These are phyloP conservation scores for Stentor roeselii DNA, from an alignment of 73 alveolate genomes.

Conservation along the genomic window DNA sequence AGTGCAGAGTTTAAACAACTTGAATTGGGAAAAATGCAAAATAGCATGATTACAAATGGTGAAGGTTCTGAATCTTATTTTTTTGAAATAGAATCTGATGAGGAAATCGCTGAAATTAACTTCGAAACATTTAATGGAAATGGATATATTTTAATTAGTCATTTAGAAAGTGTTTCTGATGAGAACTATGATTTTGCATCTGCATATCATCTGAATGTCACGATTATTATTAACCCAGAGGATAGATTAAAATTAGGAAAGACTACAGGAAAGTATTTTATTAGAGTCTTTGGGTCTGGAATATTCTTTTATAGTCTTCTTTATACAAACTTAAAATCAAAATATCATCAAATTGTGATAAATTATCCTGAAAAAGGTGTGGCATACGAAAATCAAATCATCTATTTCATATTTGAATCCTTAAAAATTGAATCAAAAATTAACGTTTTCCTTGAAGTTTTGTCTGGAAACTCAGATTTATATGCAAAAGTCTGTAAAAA, in stretches of 20 bases:
- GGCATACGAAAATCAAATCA: not conserved
- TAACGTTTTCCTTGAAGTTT: not conserved
- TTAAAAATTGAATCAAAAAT: not conserved
- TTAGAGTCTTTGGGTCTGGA: slow-evolving; percentile 11
- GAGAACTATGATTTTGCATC: not conserved
- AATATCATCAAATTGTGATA: not conserved
- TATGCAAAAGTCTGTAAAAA: slow-evolving; percentile 5
- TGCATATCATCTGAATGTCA: not conserved
- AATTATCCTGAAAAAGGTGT: not conserved
- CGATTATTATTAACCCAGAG: not conserved
- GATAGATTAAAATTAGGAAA: not conserved
- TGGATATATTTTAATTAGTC: slow-evolving; percentile 9
- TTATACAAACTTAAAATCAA: not conserved
- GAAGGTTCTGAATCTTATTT: not conserved
- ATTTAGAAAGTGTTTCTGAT: not conserved
- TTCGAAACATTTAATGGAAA: slow-evolving; percentile 22
- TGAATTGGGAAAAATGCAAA: not conserved
- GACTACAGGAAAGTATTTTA: slow-evolving; percentile 2
- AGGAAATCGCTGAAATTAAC: not conserved
- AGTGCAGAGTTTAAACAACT: not conserved
- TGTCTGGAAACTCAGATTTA: slow-evolving; percentile 25
- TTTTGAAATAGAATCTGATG: no score
- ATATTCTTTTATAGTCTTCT: not conserved
- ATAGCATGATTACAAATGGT: not conserved
- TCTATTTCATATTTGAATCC: not conserved